Evolutionary conservation across 2,329 filamentous ascomycete genomes (phyloP), one percentile per base, ranked within the genome.

Genomic region (Alternaria sp.): DNA sequence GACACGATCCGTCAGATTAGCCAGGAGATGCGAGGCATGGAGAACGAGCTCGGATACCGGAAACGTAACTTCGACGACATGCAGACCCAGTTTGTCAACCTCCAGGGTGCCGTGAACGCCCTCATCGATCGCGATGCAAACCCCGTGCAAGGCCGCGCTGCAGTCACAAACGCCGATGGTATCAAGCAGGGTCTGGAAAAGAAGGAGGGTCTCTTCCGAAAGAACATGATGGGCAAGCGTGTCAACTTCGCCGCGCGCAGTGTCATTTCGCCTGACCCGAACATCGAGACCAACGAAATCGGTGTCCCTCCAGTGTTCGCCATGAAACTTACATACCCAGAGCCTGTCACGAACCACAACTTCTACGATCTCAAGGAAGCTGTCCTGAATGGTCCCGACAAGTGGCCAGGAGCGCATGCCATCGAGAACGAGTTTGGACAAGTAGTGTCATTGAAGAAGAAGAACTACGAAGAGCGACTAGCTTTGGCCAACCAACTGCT

Each of bases 201-300:
- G 85, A 99, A 99, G 82, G 96, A 99, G 77, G 96, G 96, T 68
- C 86, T 99, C 28, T 99, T 99, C 85, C 88, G 96, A 73, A 98
- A 97, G 85, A 97, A 99, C 81, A 98, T 99, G 96, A 99, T 99
- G 96, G 96, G 96, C 65, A 99, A 99, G 85, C 93, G 96, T 84
- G 96, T 99, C 82, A 98, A 99, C 80, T 98, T 96, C 79, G 96
- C 96, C 53, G 96, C 96, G 40, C 91, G 96, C 79, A 97, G 92
- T 86, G 96, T 99, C 79, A 99, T 99, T 72, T 98, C 95, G 10
- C 96, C 96, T 0, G 96, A 99, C 77, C 96, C 96, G 3, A 99
- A 98, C 76, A 97, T 99, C 74, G 96, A 99, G 80, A 98, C 96
- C 17, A 98, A 97, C 79, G 96, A 99, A 81, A 98, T 99, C 69